A percentile compares a stretch with the other conserved stretches of the same genome.
Conservation (phyloP, 768 basidiomycete genomes). For the Crepidotus variabilis region DNA sequence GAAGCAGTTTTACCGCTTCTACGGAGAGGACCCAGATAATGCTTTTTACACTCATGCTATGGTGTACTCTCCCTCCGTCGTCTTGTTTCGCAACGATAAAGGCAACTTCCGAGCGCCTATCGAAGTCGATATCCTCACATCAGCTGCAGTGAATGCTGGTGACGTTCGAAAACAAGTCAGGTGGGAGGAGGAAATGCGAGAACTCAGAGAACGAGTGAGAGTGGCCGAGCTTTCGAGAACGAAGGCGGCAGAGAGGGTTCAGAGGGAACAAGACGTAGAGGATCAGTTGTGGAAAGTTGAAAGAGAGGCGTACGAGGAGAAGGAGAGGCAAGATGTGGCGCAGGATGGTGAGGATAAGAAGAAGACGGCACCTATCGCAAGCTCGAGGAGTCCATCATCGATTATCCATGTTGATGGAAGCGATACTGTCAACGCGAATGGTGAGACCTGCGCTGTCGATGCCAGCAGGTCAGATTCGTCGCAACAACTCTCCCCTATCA, state of each 20-base stretch:
- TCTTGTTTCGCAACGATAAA: conserved; percentile 43
- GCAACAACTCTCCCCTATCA: conserved; percentile 6
- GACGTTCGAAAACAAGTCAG: conserved; percentile 11
- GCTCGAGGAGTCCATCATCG: not conserved
- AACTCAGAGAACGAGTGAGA: conserved; percentile 7
- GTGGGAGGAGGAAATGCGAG: conserved; percentile 12
- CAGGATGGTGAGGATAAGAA: not conserved
- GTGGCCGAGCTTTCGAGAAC: conserved; percentile 7
- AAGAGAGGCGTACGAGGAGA: not conserved
- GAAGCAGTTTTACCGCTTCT: conserved; percentile 56
- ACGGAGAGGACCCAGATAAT: conserved; percentile 39
- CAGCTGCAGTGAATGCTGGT: conserved; percentile 15
- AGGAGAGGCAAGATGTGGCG: not conserved
- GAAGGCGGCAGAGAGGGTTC: not conserved
- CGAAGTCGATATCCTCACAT: conserved; percentile 14
- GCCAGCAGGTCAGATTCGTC: not conserved
- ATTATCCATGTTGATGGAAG: not conserved
- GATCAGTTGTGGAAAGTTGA: conserved; percentile 2
- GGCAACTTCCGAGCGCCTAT: conserved; percentile 13
- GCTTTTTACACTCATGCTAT: conserved; percentile 54
- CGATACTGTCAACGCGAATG: not conserved
- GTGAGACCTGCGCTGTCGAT: not conserved
- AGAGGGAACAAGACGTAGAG: not conserved
- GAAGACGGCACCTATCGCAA: not conserved
- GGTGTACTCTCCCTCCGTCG: conserved; percentile 60